Percentiles rank a stretch among this genome's conserved stretches.
phyloP scores from a whole-genome alignment of 805 yeast species.

The Starmerella davenportii region DNA sequence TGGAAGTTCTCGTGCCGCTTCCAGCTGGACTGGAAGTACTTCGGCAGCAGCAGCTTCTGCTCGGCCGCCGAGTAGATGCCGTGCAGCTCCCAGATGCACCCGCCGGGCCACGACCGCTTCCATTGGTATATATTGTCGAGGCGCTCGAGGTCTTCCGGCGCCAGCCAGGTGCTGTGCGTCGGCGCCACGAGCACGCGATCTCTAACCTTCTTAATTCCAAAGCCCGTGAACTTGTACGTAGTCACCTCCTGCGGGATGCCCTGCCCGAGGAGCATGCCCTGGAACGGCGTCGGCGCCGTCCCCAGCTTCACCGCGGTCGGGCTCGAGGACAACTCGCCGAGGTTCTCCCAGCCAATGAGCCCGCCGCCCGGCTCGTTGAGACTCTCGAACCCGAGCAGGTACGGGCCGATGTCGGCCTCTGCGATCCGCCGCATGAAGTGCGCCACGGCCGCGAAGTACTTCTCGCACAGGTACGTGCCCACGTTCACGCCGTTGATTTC shows the following conservation, averaged over 20 bases:
- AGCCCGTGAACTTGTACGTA: conserved; percentile 45
- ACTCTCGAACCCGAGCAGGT: conserved; percentile 58
- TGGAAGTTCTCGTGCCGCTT: not conserved
- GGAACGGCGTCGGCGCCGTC: conserved; percentile 66
- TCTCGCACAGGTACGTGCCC: conserved; percentile 55
- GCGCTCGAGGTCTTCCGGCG: conserved; percentile 26
- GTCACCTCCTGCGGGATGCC: conserved; percentile 58
- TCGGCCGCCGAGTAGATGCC: conserved; percentile 51
- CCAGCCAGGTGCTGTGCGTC: conserved; percentile 47
- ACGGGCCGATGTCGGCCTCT: conserved; percentile 21
- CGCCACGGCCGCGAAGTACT: conserved; percentile 37
- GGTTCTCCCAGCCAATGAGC: conserved; percentile 41
- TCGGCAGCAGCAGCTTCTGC: conserved; percentile 24
- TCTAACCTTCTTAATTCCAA: conserved; percentile 52
- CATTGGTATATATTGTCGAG: conserved; percentile 55
- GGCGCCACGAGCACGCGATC: conserved; percentile 47
- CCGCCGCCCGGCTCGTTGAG: conserved; percentile 77
- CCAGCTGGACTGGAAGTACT: conserved; percentile 29
- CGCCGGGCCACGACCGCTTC: conserved; percentile 61
- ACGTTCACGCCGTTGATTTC: conserved; percentile 53
- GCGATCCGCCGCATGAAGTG: conserved; percentile 31
- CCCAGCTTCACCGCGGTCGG: conserved; percentile 44
- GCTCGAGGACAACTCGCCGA: conserved; percentile 21
- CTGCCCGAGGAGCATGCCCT: conserved; percentile 58
- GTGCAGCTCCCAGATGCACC: conserved; percentile 64